Base-by-base conservation (phyloP, 78 protist genomes). In the Ministeria vibrans region DNA sequence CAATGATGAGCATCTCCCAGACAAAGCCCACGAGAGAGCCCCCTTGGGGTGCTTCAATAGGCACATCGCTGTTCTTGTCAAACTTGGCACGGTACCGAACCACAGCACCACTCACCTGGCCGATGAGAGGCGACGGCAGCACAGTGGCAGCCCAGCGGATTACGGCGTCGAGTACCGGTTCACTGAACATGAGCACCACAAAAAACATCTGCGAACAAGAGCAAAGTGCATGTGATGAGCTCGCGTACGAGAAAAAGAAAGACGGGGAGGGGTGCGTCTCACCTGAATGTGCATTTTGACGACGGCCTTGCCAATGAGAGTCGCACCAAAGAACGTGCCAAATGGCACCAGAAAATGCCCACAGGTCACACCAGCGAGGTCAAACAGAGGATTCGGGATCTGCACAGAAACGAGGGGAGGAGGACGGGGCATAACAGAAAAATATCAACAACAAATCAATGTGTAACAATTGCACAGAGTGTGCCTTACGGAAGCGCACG, bases 331-430 rank as follows among this genome's bases (percentile, higher is more conserved):
- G 82, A 88, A 88, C 30, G 83, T 84, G 43, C 39, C 20, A 55
- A 88, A 88, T 13, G 92, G 92, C 53, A 88, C 71, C 43, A 36
- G 70, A 53, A 78, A 51, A 43, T 7, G 30, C 18, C 91, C 91
- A 76, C 91, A 87, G 41, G 76, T 51, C 72, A 86, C 6, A 30
- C 85, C 90, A 15, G 71, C 73, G 77, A 75, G 34, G 62, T 86
- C 86, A 62, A 81, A 81, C 30, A 78, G 36, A 22, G 85, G 63
- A 46, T 86, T 80, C 34, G 90, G 85, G 44, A 72, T 44, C 36
- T 11, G 22, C 28, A 27, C 15, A 27, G 66, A 61, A 61, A 25
- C 27, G 22, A 51, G 11, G 11, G 59, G n/a, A 20, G 11, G 59
- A 51, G n/a, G 18, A 20, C 59, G 18, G 59, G 59, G 18, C 59